Evolutionary conservation across 164 flowering plant genomes (phyloP).

Genomic region (Taxillus chinensis): DNA sequence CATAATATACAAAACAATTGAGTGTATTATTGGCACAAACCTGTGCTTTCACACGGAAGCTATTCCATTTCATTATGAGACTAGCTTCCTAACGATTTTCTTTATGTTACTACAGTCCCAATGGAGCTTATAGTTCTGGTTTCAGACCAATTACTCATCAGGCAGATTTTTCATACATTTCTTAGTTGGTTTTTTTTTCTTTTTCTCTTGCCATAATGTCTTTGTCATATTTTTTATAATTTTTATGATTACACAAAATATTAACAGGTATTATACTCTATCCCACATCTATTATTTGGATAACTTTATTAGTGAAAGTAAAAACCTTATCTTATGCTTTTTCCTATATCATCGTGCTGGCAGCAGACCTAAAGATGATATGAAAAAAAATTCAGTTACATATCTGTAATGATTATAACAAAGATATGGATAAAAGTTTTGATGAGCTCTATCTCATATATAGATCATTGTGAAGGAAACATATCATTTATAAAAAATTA

Average conservation of each 20-base stretch:
- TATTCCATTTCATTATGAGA: background rate
- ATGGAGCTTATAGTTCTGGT: slow-evolving; percentile 96
- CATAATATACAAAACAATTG: no score
- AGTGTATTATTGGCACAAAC: no score
- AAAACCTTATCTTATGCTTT: background rate
- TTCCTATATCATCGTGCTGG: slow-evolving; percentile 91
- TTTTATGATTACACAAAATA: slow-evolving; percentile 90
- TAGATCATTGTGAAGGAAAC: no score
- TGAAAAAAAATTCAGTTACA: no score
- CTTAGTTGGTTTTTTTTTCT: no score
- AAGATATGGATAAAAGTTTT: no score
- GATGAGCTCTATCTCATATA: no score
- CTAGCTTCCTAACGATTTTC: background rate
- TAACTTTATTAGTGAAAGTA: background rate
- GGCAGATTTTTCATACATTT: no score
- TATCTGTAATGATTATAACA: no score
- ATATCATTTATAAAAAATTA: no score
- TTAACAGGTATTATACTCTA: slow-evolving; percentile 52
- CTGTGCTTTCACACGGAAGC: no score
- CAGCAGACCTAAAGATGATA: slow-evolving; percentile 74
- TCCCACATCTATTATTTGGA: background rate
- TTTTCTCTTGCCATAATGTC: no score
- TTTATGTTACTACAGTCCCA: slow-evolving; percentile 60
- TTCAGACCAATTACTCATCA: slow-evolving; percentile 94
- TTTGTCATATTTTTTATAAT: slow-evolving; percentile 29